Conservation (phyloP, 2,329 filamentous ascomycete genomes). For the Monilinia aucupariae region DNA sequence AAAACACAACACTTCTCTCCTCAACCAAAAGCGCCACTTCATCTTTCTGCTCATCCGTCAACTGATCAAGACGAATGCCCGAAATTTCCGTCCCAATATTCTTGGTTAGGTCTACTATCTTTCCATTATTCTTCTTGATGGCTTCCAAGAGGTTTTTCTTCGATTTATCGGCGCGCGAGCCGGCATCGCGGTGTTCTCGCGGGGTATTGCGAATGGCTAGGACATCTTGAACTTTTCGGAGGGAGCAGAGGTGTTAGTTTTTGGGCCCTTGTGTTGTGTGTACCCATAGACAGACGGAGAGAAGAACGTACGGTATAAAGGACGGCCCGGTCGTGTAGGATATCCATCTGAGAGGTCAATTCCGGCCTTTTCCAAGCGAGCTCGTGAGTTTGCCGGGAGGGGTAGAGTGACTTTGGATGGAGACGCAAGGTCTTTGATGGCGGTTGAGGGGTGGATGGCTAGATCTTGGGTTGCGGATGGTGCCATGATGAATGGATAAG, state of each 20-base stretch:
- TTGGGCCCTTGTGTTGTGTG: neutral
- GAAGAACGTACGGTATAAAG: conserved; percentile 46
- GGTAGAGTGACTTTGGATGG: conserved; percentile 60
- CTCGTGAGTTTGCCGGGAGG: conserved; percentile 51
- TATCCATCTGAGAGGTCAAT: conserved; percentile 66
- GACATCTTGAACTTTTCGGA: conserved; percentile 52
- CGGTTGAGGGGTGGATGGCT: conserved; percentile 49
- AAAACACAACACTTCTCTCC: conserved; percentile 39
- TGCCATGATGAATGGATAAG: neutral
- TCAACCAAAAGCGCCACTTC: conserved; percentile 41
- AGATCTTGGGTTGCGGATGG: conserved; percentile 39
- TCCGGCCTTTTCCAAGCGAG: conserved; percentile 60
- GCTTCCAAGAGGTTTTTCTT: conserved; percentile 57
- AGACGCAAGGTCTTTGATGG: conserved; percentile 56
- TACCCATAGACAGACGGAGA: neutral
- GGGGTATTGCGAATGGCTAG: conserved; percentile 57
- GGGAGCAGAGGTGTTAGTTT: neutral
- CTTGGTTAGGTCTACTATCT: conserved; percentile 49
- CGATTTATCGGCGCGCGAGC: conserved; percentile 57
- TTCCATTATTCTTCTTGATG: conserved; percentile 42
- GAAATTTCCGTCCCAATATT: conserved; percentile 41
- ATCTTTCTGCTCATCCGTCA: conserved; percentile 39
- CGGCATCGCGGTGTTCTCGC: conserved; percentile 53
- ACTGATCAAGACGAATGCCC: conserved; percentile 38
- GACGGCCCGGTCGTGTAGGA: conserved; percentile 62